Percentiles rank a stretch among this genome's conserved stretches.
Conservation (phyloP, 2,329 filamentous ascomycete genomes). For the Alternaria infectoria region DNA sequence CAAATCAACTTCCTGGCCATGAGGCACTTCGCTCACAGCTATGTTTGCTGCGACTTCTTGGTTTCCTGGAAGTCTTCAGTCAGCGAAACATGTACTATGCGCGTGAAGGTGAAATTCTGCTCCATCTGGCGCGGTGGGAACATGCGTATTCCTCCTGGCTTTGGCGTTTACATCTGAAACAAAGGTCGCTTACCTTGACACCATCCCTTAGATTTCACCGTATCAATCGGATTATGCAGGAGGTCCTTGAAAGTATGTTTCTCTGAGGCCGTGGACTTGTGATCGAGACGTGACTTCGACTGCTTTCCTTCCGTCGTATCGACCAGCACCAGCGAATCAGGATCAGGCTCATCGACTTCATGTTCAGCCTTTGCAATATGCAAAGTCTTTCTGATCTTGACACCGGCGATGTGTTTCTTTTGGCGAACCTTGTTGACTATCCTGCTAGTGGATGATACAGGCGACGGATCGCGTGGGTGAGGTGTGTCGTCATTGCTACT, state of each 20-base stretch:
- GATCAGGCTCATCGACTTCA: slow-evolving; percentile 4
- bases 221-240: slow-evolving; percentile 33
- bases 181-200: slow-evolving; percentile 15
- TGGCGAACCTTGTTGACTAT: slow-evolving; percentile 23
- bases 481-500: slow-evolving; percentile 31
- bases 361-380: slow-evolving; percentile 31
- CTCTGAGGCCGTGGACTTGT: slow-evolving; percentile 22
- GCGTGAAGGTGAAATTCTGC: no score
- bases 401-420: slow-evolving; percentile 26
- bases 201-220: slow-evolving; percentile 28
- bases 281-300: slow-evolving; percentile 26
- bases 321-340: slow-evolving; percentile 20
- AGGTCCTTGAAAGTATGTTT: slow-evolving; percentile 33
- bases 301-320: slow-evolving; percentile 8
- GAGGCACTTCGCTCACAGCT: slow-evolving; percentile 54
- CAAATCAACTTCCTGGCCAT: slow-evolving; percentile 46
- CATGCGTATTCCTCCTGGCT: no score
- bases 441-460: slow-evolving; percentile 13
- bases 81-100: no score
- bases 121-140: no score
- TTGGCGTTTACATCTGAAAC: no score
- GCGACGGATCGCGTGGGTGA: background rate
- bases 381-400: slow-evolving; percentile 30
- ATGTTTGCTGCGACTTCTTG: slow-evolving; percentile 37
- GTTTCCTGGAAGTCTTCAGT: background rate